These are phyloP conservation scores for Cyclocybe cylindracea DNA, from an alignment of 768 basidiomycete species.

Conservation along the genomic window DNA sequence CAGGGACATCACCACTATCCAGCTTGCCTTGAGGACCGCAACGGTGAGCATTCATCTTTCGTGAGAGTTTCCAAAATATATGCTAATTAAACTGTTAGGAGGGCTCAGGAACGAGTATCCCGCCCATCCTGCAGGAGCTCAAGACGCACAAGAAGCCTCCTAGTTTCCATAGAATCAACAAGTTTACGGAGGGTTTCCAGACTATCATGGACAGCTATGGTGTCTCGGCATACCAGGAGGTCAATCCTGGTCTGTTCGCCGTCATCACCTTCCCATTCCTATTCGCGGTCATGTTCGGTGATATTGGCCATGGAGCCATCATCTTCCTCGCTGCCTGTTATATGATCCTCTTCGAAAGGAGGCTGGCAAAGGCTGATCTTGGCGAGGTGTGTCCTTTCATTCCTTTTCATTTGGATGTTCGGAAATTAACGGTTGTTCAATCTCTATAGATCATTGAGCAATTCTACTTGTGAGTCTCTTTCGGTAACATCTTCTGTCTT, in stretches of 20 bases:
- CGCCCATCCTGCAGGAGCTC: slow-evolving; percentile 90
- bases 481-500: slow-evolving; percentile 4
- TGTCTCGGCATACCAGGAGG: slow-evolving; percentile 91
- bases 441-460: slow-evolving; percentile 68
- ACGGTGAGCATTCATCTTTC: slow-evolving; percentile 50
- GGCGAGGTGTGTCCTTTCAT: slow-evolving; percentile 58
- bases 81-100: slow-evolving; percentile 45
- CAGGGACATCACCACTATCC: slow-evolving; percentile 84
- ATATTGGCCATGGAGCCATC: slow-evolving; percentile 93
- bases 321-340: slow-evolving; percentile 73
- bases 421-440: neutral
- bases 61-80: neutral
- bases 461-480: slow-evolving; percentile 84
- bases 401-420: neutral
- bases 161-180: slow-evolving; percentile 92
- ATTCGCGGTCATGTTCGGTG: slow-evolving; percentile 99
- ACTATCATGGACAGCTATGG: slow-evolving; percentile 98
- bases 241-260: slow-evolving; percentile 94
- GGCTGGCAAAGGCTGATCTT: slow-evolving; percentile 69
- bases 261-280: slow-evolving; percentile 95
- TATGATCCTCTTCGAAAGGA: slow-evolving; percentile 88
- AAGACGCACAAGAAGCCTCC: slow-evolving; percentile 90
- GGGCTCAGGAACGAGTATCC: slow-evolving; percentile 89
- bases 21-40: slow-evolving; percentile 84
- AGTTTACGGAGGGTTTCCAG: slow-evolving; percentile 96